These are phyloP conservation scores for Bertia moriformis DNA, from an alignment of 2,329 filamentous ascomycete genomes.

Conservation along the genomic window DNA sequence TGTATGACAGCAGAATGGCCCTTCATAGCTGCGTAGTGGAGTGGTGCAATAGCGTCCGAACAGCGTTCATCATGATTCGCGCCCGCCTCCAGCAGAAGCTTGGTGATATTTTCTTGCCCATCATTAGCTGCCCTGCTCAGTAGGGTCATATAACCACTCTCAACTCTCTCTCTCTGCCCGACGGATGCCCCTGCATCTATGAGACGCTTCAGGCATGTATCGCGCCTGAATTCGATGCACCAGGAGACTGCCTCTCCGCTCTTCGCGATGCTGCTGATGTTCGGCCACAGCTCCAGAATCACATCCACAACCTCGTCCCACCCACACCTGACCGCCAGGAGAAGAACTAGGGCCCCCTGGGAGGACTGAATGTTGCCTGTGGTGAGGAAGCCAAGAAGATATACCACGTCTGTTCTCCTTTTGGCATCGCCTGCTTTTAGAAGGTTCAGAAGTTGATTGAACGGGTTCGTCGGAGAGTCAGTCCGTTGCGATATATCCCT, in stretches of 20 bases:
- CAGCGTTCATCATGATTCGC: not conserved
- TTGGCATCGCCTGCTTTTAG: not conserved
- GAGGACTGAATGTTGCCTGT: not conserved
- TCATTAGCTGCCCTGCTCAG: not conserved
- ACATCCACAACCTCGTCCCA: slow-evolving; percentile 5
- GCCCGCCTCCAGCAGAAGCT: not conserved
- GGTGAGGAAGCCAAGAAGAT: not conserved
- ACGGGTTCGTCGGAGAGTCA: not conserved
- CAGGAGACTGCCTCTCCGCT: slow-evolving; percentile 6
- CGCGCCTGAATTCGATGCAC: slow-evolving; percentile 5
- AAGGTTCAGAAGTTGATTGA: not conserved
- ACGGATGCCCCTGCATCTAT: slow-evolving; percentile 1
- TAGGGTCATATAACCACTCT: not conserved
- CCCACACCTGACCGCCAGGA: slow-evolving; percentile 5
- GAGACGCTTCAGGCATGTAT: slow-evolving; percentile 2
- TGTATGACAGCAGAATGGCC: not conserved
- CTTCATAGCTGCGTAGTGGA: not conserved
- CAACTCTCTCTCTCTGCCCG: slow-evolving; percentile 6
- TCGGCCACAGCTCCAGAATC: slow-evolving; percentile 5
- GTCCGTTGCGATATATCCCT: not conserved
- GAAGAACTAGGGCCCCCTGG: slow-evolving; percentile 3
- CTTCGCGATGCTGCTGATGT: slow-evolving; percentile 4
- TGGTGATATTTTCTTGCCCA: not conserved
- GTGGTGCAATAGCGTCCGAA: not conserved
- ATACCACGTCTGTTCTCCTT: not conserved